Percentiles rank a stretch among this genome's conserved stretches.
Conservation (phyloP, 2,329 filamentous ascomycete species). For the Trichoderma hamatum region DNA sequence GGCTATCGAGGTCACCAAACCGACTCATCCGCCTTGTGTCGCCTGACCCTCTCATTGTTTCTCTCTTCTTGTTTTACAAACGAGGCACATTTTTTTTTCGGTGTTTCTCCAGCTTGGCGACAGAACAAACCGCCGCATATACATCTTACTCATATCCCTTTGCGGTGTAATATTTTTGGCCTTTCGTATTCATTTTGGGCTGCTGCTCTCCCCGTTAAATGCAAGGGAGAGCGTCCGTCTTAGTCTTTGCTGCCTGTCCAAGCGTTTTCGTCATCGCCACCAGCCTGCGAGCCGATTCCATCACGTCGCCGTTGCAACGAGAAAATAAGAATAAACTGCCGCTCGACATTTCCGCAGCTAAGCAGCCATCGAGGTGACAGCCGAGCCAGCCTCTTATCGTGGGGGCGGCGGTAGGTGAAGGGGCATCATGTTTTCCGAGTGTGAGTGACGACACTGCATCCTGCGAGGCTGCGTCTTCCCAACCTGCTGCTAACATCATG, state of each 20-base stretch:
- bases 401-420: slow-evolving; percentile 41
- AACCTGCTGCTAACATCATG: slow-evolving; percentile 30
- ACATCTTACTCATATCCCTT: slow-evolving; percentile 18
- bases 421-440: slow-evolving; percentile 69
- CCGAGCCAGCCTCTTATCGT: slow-evolving; percentile 30
- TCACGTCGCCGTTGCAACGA: slow-evolving; percentile 21
- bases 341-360: background rate
- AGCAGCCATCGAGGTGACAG: slow-evolving; percentile 14
- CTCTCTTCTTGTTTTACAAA: background rate
- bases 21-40: slow-evolving; percentile 29
- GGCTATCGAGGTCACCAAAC: slow-evolving; percentile 27
- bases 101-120: slow-evolving; percentile 1
- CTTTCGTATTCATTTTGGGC: background rate
- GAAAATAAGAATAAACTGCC: background rate
- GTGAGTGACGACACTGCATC: slow-evolving; percentile 56
- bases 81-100: background rate
- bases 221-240: slow-evolving; percentile 23
- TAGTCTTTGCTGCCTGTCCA: slow-evolving; percentile 9
- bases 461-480: background rate
- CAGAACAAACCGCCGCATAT: slow-evolving; percentile 6
- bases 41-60: slow-evolving; percentile 23
- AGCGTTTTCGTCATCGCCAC: slow-evolving; percentile 25
- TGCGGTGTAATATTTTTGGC: background rate
- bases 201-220: background rate
- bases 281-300: slow-evolving; percentile 12